Conservation (phyloP, 2,329 filamentous ascomycete genomes). For the Zopfia rhizophila region DNA sequence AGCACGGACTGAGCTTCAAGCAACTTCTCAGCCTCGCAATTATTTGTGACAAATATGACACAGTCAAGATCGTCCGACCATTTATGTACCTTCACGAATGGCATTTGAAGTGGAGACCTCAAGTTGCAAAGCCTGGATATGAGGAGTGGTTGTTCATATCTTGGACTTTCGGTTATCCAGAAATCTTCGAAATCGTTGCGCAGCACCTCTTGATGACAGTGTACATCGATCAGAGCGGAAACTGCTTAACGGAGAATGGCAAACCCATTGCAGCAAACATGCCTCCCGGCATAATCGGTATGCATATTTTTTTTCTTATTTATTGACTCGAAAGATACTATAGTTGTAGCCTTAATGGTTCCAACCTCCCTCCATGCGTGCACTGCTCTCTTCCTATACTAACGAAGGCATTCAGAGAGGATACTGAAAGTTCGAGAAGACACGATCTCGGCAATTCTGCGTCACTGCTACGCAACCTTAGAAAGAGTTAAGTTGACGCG, state of each 20-base stretch:
- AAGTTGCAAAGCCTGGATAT: slow-evolving; percentile 8
- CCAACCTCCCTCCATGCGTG: too few relatives aligned
- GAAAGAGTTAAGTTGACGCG: too few relatives aligned
- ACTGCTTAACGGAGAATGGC: slow-evolving; percentile 4
- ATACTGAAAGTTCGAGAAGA: slow-evolving; percentile 3
- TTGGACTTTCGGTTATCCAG: slow-evolving; percentile 29
- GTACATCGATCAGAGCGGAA: slow-evolving; percentile 2
- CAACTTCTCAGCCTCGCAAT: slow-evolving; percentile 36
- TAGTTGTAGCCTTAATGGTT: too few relatives aligned
- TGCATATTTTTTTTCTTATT: too few relatives aligned
- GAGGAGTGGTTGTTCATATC: slow-evolving; percentile 24
- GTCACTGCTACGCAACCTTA: background rate
- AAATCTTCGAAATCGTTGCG: slow-evolving; percentile 20
- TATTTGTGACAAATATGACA: slow-evolving; percentile 44
- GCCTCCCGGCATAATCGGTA: background rate
- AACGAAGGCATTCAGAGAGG: background rate
- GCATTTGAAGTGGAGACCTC: slow-evolving; percentile 17
- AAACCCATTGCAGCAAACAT: slow-evolving; percentile 8
- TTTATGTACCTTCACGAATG: slow-evolving; percentile 27
- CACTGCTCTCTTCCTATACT: too few relatives aligned
- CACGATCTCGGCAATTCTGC: background rate
- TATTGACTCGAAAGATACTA: too few relatives aligned
- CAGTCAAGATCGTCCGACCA: slow-evolving; percentile 39
- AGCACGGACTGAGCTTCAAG: slow-evolving; percentile 24
- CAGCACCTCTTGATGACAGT: slow-evolving; percentile 15